Percentiles rank a stretch among this genome's conserved stretches.
These are phyloP conservation scores for Auxenochlorella pyrenoidosa DNA, from an alignment of 139 green algal genomes.

Conservation along the genomic window DNA sequence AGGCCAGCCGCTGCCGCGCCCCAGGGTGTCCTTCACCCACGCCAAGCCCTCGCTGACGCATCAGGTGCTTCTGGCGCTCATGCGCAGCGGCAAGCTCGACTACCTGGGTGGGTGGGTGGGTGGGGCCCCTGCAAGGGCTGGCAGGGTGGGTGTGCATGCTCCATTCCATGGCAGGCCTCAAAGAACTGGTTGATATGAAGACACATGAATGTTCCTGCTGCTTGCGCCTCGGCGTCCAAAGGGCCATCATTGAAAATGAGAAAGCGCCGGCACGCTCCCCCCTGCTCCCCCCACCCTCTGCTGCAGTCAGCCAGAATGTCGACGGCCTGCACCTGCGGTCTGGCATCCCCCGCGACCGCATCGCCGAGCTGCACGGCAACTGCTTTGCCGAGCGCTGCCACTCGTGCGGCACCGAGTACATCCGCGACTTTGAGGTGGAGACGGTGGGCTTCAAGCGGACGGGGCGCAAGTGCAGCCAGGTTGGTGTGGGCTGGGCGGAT, in stretches of 20 bases:
- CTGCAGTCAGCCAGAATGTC: slow-evolving; percentile 81
- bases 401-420: slow-evolving; percentile 78
- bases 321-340: slow-evolving; percentile 92
- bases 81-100: slow-evolving; percentile 55
- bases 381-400: slow-evolving; percentile 93
- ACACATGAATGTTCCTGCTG: too few relatives aligned
- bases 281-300: not conserved
- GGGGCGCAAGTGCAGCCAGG: slow-evolving; percentile 72
- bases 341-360: slow-evolving; percentile 65
- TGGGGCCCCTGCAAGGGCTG: not conserved
- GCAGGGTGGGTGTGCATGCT: not conserved
- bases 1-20: slow-evolving; percentile 57
- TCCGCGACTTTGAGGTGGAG: slow-evolving; percentile 94
- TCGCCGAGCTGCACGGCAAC: slow-evolving; percentile 98
- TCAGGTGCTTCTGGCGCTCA: slow-evolving; percentile 64
- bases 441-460: slow-evolving; percentile 92
- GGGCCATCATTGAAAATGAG: too few relatives aligned
- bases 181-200: too few relatives aligned
- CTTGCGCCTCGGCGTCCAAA: too few relatives aligned
- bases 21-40: slow-evolving; percentile 76
- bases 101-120: slow-evolving; percentile 44
- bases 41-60: slow-evolving; percentile 82
- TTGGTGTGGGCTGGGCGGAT: not conserved
- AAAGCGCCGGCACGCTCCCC: not conserved
- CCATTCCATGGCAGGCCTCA: too few relatives aligned